A percentile compares a stretch with the other conserved stretches of the same genome.
phyloP scores from a whole-genome alignment of 352 stramenopile species.

The Pythium dissimile region DNA sequence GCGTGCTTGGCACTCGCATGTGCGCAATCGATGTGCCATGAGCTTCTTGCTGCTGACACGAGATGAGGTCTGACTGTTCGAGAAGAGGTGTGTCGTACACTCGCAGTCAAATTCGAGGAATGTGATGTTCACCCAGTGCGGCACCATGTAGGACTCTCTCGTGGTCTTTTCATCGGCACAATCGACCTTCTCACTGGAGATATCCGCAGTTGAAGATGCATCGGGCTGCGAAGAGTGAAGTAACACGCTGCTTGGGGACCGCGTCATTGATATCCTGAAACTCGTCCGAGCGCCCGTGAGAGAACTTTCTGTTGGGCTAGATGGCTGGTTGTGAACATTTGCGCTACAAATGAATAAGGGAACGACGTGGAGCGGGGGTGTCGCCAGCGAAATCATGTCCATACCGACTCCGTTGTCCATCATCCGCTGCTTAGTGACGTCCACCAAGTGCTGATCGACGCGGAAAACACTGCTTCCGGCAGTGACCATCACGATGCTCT shows the following conservation, averaged over 20 bases:
- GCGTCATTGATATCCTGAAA: not conserved
- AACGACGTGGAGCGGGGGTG: slow-evolving; percentile 95
- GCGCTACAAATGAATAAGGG: slow-evolving; percentile 94
- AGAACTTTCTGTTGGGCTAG: not conserved
- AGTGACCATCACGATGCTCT: slow-evolving; percentile 95
- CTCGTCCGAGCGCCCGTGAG: not conserved
- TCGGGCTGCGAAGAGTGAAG: not conserved
- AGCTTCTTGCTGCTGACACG: slow-evolving; percentile 18
- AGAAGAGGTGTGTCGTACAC: slow-evolving; percentile 22
- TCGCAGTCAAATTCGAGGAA: slow-evolving; percentile 82
- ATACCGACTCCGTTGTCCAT: slow-evolving; percentile 99
- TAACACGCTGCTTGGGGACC: not conserved
- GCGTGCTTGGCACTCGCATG: slow-evolving; percentile 44
- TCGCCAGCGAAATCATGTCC: slow-evolving; percentile 95
- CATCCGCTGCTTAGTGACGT: slow-evolving; percentile 98
- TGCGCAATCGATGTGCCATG: slow-evolving; percentile 28
- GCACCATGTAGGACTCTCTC: slow-evolving; percentile 83
- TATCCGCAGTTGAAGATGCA: not conserved
- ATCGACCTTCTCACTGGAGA: not conserved
- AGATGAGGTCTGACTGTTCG: not conserved
- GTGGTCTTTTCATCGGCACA: not conserved
- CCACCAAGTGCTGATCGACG: slow-evolving; percentile 88
- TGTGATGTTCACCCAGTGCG: slow-evolving; percentile 93
- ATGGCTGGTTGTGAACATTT: not conserved
- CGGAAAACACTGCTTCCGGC: slow-evolving; percentile 96